Conservation (phyloP, 1,139 yeast genomes). For the Blastobotrys arbuscula region DNA sequence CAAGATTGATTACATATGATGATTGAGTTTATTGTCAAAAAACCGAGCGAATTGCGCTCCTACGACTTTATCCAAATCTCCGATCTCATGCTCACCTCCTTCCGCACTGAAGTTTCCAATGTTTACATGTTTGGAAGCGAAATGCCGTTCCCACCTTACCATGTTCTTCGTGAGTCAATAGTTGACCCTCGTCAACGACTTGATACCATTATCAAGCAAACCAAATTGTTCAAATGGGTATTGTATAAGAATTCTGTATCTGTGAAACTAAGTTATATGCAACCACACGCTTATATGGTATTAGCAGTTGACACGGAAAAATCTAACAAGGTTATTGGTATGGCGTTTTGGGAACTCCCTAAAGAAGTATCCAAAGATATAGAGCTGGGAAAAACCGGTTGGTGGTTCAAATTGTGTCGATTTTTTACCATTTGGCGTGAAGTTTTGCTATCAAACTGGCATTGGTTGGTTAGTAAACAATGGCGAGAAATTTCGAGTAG, state of each 20-base stretch:
- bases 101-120: not conserved
- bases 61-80: not conserved
- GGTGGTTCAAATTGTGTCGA: not conserved
- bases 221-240: not conserved
- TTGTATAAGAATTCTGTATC: not conserved
- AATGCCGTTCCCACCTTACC: not conserved
- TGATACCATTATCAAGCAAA: not conserved
- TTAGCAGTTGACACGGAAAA: not conserved
- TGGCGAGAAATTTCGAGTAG: not conserved
- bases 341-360: constrained; percentile 6
- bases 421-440: too few species aligned
- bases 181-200: constrained; percentile 5
- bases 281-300: not conserved
- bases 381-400: not conserved
- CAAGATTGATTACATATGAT: too few species aligned
- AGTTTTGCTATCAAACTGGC: too few species aligned
- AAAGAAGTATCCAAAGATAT: not conserved
- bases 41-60: not conserved
- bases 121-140: not conserved
- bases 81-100: not conserved
- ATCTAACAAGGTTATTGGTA: not conserved
- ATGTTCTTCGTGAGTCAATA: not conserved
- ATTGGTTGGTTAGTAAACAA: not conserved
- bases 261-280: not conserved
- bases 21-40: not conserved